Base-by-base conservation (phyloP, 2,329 filamentous ascomycete species). In the Juglanconis juglandina region DNA sequence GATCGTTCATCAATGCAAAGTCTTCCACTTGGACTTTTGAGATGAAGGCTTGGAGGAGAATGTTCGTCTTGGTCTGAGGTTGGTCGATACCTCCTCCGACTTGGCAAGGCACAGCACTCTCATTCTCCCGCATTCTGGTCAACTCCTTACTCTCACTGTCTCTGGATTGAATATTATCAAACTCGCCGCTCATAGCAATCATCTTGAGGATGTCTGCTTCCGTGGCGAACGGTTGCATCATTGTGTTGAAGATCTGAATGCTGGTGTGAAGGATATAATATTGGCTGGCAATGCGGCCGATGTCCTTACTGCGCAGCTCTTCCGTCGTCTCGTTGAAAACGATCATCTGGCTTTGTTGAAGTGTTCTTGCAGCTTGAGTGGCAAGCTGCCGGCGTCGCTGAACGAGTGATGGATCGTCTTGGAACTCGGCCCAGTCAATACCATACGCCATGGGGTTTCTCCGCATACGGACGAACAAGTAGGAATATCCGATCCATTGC, bases 301-400 rank as follows among this genome's bases (percentile, higher is more conserved):
- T 89, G 68, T 99, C 94, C 73, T 99, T 99, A 62, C 92, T 90
- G 61, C 92, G 87, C 8, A 99, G 84, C 68, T 97, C 94, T 67
- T 97, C 94, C 0, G 94, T 99, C 17, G 81, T 85, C 70, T 98
- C 95, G 66, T 99, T 97, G 79, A 94, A 99, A 59, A 99, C 95
- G 69, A 99, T 95, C 96, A 99, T 99, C 75, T 99, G 95, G 67
- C 91, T 96, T 70, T 93, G 84, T 70, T 97, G 93, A 48, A 99
- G 78, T 5, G 91, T 90, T 48, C 88, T 83, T 0, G 95, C 95
- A 32, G 95, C 95, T 68, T 96, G 88, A 49, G 96, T 92, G 57
- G 95, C 89, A 56, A 99, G 80, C 65, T 95, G 88, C 3, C 93
- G 86, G 55, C 95, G 86, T 66, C 94, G 84, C 69, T 95, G 89